A percentile compares a stretch with the other conserved stretches of the same genome.
Evolutionary conservation across 75 land plant species (phyloP).

Genomic region (Cupressus sempervirens): DNA sequence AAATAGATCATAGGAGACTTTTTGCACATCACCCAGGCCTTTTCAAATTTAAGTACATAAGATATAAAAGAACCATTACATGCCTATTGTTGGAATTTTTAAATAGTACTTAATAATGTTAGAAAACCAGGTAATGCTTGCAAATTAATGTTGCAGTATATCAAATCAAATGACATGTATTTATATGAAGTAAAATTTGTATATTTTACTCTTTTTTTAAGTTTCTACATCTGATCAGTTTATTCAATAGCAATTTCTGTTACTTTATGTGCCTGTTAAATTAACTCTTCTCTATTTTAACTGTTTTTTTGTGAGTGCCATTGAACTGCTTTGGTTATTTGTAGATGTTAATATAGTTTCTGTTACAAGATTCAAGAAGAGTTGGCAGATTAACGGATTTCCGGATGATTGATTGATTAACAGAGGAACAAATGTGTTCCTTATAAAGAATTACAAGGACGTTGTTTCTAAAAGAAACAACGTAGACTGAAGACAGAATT

Average conservation of each 20-base stretch:
- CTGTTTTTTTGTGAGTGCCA: not conserved
- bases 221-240: no score
- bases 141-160: not conserved
- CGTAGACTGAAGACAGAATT: no score
- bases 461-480: no score
- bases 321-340: not conserved
- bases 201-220: no score
- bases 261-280: not conserved
- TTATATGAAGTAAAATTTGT: not conserved
- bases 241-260: not conserved
- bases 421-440: no score
- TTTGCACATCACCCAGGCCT: not conserved
- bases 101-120: not conserved
- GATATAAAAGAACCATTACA: not conserved
- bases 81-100: not conserved
- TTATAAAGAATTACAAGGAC: no score
- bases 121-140: not conserved
- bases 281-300: not conserved
- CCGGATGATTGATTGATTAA: no score
- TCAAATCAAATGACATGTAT: not conserved
- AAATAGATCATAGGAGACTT: not conserved
- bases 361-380: no score
- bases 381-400: no score
- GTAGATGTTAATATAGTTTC: not conserved
- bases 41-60: not conserved